Percentiles rank a stretch among this genome's conserved stretches.
phyloP scores from a whole-genome alignment of 805 yeast genomes.

The Candida koratica region DNA sequence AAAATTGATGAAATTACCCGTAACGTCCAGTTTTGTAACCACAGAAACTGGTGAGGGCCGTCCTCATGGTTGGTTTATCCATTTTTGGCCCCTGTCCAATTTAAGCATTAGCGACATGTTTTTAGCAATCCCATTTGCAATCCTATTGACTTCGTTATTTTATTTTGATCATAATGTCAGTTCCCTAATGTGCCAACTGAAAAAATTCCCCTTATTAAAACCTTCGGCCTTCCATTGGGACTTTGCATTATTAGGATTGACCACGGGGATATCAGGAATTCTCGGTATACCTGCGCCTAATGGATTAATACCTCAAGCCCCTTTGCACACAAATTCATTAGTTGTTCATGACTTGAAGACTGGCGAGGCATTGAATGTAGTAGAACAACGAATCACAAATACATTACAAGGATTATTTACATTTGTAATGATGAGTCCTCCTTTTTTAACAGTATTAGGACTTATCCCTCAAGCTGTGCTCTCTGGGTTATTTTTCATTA shows the following conservation, averaged over 20 bases:
- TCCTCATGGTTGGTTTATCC: slow-evolving; percentile 70
- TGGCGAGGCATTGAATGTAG: slow-evolving; percentile 51
- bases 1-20: slow-evolving; percentile 60
- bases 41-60: slow-evolving; percentile 42
- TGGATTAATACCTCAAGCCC: slow-evolving; percentile 96
- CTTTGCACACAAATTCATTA: slow-evolving; percentile 79
- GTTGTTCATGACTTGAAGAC: slow-evolving; percentile 47
- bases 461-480: slow-evolving; percentile 88
- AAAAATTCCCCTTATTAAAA: slow-evolving; percentile 73
- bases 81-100: slow-evolving; percentile 59
- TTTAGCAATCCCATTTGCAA: slow-evolving; percentile 88
- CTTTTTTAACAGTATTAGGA: slow-evolving; percentile 75
- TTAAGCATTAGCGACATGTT: slow-evolving; percentile 73
- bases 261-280: slow-evolving; percentile 83
- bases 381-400: slow-evolving; percentile 87
- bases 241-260: slow-evolving; percentile 74
- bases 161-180: slow-evolving; percentile 96
- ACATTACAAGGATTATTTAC: slow-evolving; percentile 80
- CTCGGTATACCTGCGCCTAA: slow-evolving; percentile 94
- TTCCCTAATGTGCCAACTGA: slow-evolving; percentile 85
- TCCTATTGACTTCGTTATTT: slow-evolving; percentile 76
- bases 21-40: slow-evolving; percentile 70
- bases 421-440: slow-evolving; percentile 85
- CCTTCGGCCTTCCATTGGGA: slow-evolving; percentile 95
- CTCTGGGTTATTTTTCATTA: slow-evolving; percentile 87